Base-by-base conservation (phyloP, 768 basidiomycete species). In the Antrodiella citrinella region DNA sequence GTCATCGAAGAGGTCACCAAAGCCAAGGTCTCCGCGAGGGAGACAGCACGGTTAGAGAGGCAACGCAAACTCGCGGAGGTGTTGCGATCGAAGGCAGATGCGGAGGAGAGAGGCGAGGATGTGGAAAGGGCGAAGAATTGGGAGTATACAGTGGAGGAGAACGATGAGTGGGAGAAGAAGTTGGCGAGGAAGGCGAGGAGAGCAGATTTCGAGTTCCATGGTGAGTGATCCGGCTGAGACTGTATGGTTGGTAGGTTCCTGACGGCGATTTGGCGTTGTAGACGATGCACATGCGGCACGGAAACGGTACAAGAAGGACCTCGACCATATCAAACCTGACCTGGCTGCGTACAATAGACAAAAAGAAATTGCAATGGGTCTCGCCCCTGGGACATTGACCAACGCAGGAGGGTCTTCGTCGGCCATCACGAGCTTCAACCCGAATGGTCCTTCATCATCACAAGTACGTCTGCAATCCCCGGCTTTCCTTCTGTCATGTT, bases 141-240 rank as follows among this genome's bases (percentile, higher is more conserved):
- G 92, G 89, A 91, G 59, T 93, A 88, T 72, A 88, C 88, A 22
- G 82, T 96, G 51, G 91, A 97, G 69, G 91, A 97, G 68, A 95
- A 93, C 62, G 92, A 98, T 54, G 75, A 82, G 50, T 99, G 96
- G 96, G 93, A 96, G 71, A 88, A 87, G 74, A 91, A 93, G 65
- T 65, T 79, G 57, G 84, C 82, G 21, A 70, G 84, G 59, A 97
- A 93, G 68, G 80, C 78, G 55, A 75, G 91, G 65, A 76, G 90
- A 65, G 89, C 84, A 7, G 90, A 95, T 67, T 91, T 83, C 56
- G 84, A 87, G 65, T 98, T 96, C 63, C 87, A 95, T 63, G 90
- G 95, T 93, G 51, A 45, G 87, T 72, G 26, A 39, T 44, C 13
- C 11, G 44, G 19, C 22, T 21, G 49, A 10, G 18, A 18, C 47